A percentile compares a stretch with the other conserved stretches of the same genome.
Evolutionary conservation across 352 stramenopile species (phyloP).

Genomic region (Phytophthora podocarpi): DNA sequence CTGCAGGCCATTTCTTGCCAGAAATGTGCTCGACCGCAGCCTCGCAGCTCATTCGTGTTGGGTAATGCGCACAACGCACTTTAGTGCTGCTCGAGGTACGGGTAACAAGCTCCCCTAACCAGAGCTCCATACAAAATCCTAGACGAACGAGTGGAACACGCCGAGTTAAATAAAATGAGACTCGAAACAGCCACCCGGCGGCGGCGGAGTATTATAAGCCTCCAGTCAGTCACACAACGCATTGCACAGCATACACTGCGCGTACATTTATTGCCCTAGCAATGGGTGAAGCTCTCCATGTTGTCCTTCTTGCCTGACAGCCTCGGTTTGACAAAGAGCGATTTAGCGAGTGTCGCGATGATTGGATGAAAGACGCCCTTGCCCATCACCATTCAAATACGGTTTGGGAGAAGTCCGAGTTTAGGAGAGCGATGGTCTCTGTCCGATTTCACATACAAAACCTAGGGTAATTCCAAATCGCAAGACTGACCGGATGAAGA

Average conservation of each 20-base stretch:
- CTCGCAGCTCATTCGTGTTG: slow-evolving; percentile 20
- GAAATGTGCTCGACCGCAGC: slow-evolving; percentile 1
- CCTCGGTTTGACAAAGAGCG: slow-evolving; percentile 1
- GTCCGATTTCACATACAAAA: slow-evolving; percentile 9
- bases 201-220: no score
- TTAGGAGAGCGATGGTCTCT: slow-evolving; percentile 6
- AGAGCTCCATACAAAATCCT: slow-evolving; percentile 18
- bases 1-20: slow-evolving; percentile 11
- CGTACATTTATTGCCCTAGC: no score
- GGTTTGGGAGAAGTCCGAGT: slow-evolving; percentile 3
- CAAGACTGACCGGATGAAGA: slow-evolving; percentile 1
- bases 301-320: neutral
- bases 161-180: neutral
- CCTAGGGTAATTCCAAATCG: neutral
- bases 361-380: slow-evolving; percentile 5
- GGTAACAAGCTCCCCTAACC: slow-evolving; percentile 23
- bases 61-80: neutral
- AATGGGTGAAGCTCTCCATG: no score
- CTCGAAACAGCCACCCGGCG: no score
- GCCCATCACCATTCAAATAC: slow-evolving; percentile 11
- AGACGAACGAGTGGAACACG: slow-evolving; percentile 2
- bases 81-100: slow-evolving; percentile 10
- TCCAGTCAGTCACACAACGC: no score
- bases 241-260: no score
- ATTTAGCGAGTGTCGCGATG: slow-evolving; percentile 7